These are phyloP conservation scores for Starmera quercuum DNA, from an alignment of 805 yeast genomes.

Conservation along the genomic window DNA sequence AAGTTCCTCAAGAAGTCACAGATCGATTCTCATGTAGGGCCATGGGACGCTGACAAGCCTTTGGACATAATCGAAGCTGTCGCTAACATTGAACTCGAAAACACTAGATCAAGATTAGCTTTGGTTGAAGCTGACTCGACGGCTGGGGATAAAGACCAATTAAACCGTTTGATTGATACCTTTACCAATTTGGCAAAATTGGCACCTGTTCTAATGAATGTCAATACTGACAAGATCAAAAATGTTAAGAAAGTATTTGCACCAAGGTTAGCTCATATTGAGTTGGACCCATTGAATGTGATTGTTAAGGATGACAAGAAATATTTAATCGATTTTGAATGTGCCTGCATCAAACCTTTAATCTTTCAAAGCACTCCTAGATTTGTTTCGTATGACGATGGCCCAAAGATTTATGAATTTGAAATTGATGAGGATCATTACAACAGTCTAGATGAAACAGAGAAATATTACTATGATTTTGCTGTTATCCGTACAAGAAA, in stretches of 20 bases:
- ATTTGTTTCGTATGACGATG: slow-evolving; percentile 72
- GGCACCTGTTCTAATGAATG: slow-evolving; percentile 49
- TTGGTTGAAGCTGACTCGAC: slow-evolving; percentile 45
- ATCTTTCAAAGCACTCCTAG: slow-evolving; percentile 71
- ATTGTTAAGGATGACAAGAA: slow-evolving; percentile 37
- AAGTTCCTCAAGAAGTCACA: slow-evolving; percentile 41
- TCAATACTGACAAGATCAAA: slow-evolving; percentile 47
- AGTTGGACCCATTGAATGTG: slow-evolving; percentile 86
- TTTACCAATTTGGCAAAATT: slow-evolving; percentile 53
- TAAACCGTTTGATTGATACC: slow-evolving; percentile 47
- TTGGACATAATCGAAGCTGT: slow-evolving; percentile 55
- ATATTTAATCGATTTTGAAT: slow-evolving; percentile 77
- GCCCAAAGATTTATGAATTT: slow-evolving; percentile 76
- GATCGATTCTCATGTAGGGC: slow-evolving; percentile 56
- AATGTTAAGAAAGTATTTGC: slow-evolving; percentile 53
- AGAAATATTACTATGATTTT: slow-evolving; percentile 74
- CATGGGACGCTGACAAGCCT: slow-evolving; percentile 60
- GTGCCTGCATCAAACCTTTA: slow-evolving; percentile 73
- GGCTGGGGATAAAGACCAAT: slow-evolving; percentile 32
- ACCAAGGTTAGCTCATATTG: slow-evolving; percentile 74
- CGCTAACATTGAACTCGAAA: slow-evolving; percentile 61
- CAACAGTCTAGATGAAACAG: slow-evolving; percentile 58
- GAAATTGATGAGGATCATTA: slow-evolving; percentile 69
- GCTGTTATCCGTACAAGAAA: slow-evolving; percentile 88
- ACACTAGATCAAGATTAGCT: slow-evolving; percentile 43